phyloP scores from a whole-genome alignment of 306 rosid species.

The Malus domestica region ASM211411v1 NC_041803.1:14432501-14433000 shows the following conservation, averaged over 20 bases:
- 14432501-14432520: neutral
- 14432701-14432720: neutral
- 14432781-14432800: neutral
- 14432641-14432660: neutral
- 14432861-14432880: conserved; percentile 71
- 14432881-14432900: conserved; percentile 89
- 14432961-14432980: conserved; percentile 76
- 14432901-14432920: conserved; percentile 55
- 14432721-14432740: neutral
- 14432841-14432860: conserved; percentile 73
- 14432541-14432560: neutral
- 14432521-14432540: neutral
- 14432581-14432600: neutral
- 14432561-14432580: neutral
- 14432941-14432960: conserved; percentile 99
- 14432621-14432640: neutral
- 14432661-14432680: neutral
- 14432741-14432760: neutral
- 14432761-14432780: neutral
- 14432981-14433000: conserved; percentile 86
- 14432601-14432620: neutral
- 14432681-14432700: neutral
- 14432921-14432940: conserved; percentile 94
- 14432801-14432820: neutral
- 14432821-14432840: conserved; percentile 8